Evolutionary conservation across 163 green algal genomes (phyloP).

Genomic region (Chloromonas sp.): DNA sequence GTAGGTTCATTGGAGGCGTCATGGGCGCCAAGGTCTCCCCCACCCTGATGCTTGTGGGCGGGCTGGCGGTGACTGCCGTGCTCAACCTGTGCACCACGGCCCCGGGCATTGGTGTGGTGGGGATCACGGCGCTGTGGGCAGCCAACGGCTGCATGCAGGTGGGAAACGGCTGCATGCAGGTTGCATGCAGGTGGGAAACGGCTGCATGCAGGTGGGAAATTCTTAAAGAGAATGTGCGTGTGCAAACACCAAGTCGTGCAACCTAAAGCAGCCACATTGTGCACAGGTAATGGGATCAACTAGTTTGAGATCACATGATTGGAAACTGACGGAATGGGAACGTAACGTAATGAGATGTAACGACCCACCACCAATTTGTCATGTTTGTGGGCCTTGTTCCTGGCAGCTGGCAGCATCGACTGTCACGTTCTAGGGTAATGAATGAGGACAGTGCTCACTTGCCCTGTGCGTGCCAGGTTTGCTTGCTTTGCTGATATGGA

Average conservation of each 20-base stretch:
- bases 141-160: conserved; percentile 70
- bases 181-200: background rate
- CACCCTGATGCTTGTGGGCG: conserved; percentile 74
- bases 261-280: background rate
- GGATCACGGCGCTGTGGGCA: conserved; percentile 77
- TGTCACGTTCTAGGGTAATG: no score
- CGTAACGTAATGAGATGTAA: background rate
- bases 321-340: background rate
- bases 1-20: conserved; percentile 79
- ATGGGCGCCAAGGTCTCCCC: conserved; percentile 72
- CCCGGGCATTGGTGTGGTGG: conserved; percentile 34
- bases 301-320: background rate
- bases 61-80: conserved; percentile 75
- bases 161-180: background rate
- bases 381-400: background rate
- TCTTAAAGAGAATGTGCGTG: no score
- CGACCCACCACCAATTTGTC: background rate
- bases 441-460: no score
- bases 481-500: no score
- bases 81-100: conserved; percentile 57
- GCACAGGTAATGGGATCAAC: background rate
- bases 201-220: background rate
- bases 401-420: background rate
- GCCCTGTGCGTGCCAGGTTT: no score
- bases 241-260: no score